Percentiles rank a stretch among this genome's conserved stretches.
Evolutionary conservation across 805 yeast genomes (phyloP).

Genomic region (Candida nanaspora): DNA sequence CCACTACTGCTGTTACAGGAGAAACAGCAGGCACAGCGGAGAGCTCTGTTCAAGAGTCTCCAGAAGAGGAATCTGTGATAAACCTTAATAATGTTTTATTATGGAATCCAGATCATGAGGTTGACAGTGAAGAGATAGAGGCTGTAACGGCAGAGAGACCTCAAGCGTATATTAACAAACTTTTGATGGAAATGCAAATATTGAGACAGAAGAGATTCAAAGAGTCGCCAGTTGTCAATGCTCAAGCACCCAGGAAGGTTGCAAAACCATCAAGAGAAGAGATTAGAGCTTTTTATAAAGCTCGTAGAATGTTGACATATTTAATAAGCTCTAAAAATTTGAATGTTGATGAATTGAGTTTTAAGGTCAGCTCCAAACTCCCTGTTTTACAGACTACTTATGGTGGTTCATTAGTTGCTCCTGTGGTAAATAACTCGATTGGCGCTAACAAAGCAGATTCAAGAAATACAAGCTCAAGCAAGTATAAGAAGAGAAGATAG

Average conservation of each 20-base stretch:
- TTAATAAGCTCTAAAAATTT: conserved; percentile 22
- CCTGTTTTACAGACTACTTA: conserved; percentile 73
- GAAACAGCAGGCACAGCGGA: conserved; percentile 2
- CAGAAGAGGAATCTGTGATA: conserved; percentile 8
- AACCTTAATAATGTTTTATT: conserved; percentile 20
- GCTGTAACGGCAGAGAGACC: conserved; percentile 13
- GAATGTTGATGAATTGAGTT: conserved; percentile 25
- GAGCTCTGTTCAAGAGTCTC: no score
- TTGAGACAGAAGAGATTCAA: conserved; percentile 40
- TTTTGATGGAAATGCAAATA: conserved; percentile 41
- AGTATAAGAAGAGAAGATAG: not conserved
- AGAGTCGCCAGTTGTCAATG: conserved; percentile 2
- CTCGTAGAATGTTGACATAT: conserved; percentile 37
- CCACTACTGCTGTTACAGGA: not conserved
- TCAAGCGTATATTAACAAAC: conserved; percentile 33
- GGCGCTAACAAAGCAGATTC: not conserved
- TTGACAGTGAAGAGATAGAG: conserved; percentile 18
- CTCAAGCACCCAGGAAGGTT: conserved; percentile 7
- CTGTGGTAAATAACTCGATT: conserved; percentile 6
- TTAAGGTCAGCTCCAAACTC: conserved; percentile 32
- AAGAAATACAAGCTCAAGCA: not conserved
- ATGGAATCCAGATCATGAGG: conserved; percentile 20
- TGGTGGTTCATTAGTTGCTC: conserved; percentile 72
- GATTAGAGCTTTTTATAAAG: conserved; percentile 32
- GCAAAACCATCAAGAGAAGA: conserved; percentile 38